Base-by-base conservation (phyloP, 2,329 filamentous ascomycete species). In the Epichloe bromicola region DNA sequence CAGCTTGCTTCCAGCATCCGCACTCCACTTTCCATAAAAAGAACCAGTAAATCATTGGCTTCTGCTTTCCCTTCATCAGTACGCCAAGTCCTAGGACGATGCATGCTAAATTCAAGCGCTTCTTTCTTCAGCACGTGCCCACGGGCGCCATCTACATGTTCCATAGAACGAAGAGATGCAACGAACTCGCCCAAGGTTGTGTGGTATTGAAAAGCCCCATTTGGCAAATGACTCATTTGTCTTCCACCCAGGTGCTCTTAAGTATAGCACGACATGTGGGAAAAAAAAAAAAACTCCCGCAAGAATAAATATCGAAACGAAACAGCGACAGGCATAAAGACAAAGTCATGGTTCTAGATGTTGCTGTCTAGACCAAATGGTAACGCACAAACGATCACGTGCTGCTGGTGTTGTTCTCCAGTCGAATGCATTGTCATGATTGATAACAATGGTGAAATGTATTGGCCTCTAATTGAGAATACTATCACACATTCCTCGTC, bases 401-500 rank as follows among this genome's bases (percentile, higher is more conserved):
- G 17, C 44, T 46, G 15, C 48, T 53, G 49, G 40, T 45, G 19
- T 48, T 53, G 49, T 33, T 48, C 30, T 50, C 49, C 49, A 41
- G 26, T 45, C 33, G 33, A 6, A 6, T 38, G 15, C 15, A 12
- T 43, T 36, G 26, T 42, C n/a, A 15, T n/a, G 1, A 19, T 6
- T 23, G 12, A 20, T 38, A 5, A 14, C 12, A 17, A 17, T 8
- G 15, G 37, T 3, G 7, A 17, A n/a, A 34, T 38, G 17, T 12
- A 15, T 30, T 5, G 20, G 5, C 10, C 14, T 12, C 67, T 69
- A 79, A 62, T 76, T 74, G 56, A 85, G 68, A 56, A 85, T 79
- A 51, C 75, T 78, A 53, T 77, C 72, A 82, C 82, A 85, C 79
- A 85, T 83, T 49, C 81, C 80, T 39, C 78, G 76, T 37, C 77